A percentile compares a stretch with the other conserved stretches of the same genome.
Evolutionary conservation across 75 land plant species (phyloP).

Genomic region (Cunninghamia lanceolata): DNA sequence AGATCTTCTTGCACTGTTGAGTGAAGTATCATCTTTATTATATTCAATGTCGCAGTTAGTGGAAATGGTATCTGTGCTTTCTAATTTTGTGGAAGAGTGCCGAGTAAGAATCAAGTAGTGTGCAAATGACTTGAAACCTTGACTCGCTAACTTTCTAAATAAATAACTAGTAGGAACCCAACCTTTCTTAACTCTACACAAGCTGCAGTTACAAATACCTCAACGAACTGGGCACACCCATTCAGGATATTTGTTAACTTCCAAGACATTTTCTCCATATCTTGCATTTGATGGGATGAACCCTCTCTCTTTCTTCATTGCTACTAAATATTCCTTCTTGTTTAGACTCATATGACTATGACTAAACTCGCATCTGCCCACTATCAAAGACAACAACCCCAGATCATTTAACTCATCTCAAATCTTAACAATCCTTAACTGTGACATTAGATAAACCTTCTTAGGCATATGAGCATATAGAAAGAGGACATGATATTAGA

Average conservation of each 20-base stretch:
- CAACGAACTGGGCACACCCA: conserved; percentile 85
- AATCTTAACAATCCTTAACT: too few relatives aligned
- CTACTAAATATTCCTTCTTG: too few relatives aligned
- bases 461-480: too few relatives aligned
- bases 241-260: conserved; percentile 51
- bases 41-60: not conserved
- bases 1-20: not conserved
- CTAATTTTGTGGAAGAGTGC: not conserved
- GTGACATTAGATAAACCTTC: too few relatives aligned
- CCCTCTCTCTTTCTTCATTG: too few relatives aligned
- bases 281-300: too few relatives aligned
- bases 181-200: conserved; percentile 77
- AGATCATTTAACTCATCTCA: too few relatives aligned
- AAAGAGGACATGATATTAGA: too few relatives aligned
- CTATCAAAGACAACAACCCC: too few relatives aligned
- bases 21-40: not conserved
- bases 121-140: conserved; percentile 80
- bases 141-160: conserved; percentile 34
- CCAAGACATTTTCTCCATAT: conserved; percentile 86
- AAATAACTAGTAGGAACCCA: conserved; percentile 74
- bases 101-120: conserved; percentile 76
- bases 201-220: conserved; percentile 87
- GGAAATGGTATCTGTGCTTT: not conserved
- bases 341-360: too few relatives aligned
- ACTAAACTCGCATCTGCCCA: too few relatives aligned